A percentile compares a stretch with the other conserved stretches of the same genome.
phyloP scores from a whole-genome alignment of 331 rosid genomes.

The Acacia pycnantha region DNA sequence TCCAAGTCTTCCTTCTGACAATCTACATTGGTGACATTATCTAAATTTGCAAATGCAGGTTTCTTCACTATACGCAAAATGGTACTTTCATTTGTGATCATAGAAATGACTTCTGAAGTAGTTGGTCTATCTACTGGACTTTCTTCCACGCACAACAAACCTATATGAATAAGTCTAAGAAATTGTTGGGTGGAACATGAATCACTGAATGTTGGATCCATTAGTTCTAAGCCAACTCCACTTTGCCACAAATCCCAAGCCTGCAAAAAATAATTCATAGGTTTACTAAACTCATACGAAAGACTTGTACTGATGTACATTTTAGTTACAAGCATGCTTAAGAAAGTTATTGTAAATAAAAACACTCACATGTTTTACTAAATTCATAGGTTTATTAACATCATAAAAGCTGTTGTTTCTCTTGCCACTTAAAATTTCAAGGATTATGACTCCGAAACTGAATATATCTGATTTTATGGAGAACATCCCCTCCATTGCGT shows the following conservation, averaged over 20 bases:
- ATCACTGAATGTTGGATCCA: not conserved
- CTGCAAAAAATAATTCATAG: not conserved
- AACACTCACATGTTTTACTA: slow-evolving; percentile 17
- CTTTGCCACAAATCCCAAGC: slow-evolving; percentile 21
- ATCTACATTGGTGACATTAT: not conserved
- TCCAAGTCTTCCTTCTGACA: not conserved
- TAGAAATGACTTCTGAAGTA: not conserved
- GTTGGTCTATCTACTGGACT: not conserved
- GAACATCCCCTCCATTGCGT: slow-evolving; percentile 24
- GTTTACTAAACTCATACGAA: too few species aligned
- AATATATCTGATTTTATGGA: slow-evolving; percentile 23
- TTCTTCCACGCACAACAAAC: not conserved
- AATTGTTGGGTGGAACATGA: not conserved
- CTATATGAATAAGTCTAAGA: not conserved
- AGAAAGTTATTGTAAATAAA: too few species aligned
- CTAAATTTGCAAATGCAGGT: not conserved
- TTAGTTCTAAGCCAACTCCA: not conserved
- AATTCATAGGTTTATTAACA: not conserved
- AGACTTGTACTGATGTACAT: not conserved
- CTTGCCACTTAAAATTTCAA: slow-evolving; percentile 33
- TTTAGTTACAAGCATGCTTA: not conserved
- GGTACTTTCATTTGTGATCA: not conserved
- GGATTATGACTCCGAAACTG: slow-evolving; percentile 19
- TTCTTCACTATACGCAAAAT: not conserved
- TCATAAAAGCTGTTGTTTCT: slow-evolving; percentile 20